Evolutionary conservation across 345 rosid species (phyloP), one percentile per base, ranked within the genome.

Genomic region (Isatis tinctoria): DNA sequence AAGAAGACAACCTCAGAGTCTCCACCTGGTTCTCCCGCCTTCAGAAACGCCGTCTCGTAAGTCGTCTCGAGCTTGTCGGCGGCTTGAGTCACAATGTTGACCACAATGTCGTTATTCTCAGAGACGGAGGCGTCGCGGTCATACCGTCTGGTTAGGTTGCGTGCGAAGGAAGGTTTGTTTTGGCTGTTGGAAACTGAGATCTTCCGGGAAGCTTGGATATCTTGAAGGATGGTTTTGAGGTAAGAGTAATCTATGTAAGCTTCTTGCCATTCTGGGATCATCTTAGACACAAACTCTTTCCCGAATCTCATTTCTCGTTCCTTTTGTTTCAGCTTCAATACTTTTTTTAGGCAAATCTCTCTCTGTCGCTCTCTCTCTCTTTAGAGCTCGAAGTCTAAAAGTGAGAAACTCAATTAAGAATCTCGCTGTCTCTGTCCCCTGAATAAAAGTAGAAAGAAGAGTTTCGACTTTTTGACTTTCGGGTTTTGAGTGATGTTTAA

Each of bases 241-340:
- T 58, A 26, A 51, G 70, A 78, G 83, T 89, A 91, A 44, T 91
- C 85, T 85, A 91, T 79, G 75, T 91, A 91, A 57, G 96, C 97
- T 41, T 84, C 85, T 40, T 83, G 85, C 96, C 97, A 91, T 74
- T 91, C 97, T 18, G 77, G 91, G 68, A 89, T 88, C 91, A 87
- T 75, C 30, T 91, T 87, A 10, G 86, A 76, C 12, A 73, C 70
- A 53, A 91, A 91, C 73, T 89, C 91, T 74, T 85, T 87, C 18
- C 90, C 97, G 22, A 90, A 90, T 82, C 85, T 90, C 97, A 90
- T 90, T 45, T 52, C 76, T 74, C 52, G 58, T 54, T 36, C 26
- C 58, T 44, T 60, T 69, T 41, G 9, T 28, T 36, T 41, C 37
- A 48, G n/a, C 32, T 49, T 20, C 20, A 7, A 16, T 8, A 1